A percentile compares a stretch with the other conserved stretches of the same genome.
Evolutionary conservation across 2,329 filamentous ascomycete genomes (phyloP).

Genomic region (Diaporthe ilicicola): DNA sequence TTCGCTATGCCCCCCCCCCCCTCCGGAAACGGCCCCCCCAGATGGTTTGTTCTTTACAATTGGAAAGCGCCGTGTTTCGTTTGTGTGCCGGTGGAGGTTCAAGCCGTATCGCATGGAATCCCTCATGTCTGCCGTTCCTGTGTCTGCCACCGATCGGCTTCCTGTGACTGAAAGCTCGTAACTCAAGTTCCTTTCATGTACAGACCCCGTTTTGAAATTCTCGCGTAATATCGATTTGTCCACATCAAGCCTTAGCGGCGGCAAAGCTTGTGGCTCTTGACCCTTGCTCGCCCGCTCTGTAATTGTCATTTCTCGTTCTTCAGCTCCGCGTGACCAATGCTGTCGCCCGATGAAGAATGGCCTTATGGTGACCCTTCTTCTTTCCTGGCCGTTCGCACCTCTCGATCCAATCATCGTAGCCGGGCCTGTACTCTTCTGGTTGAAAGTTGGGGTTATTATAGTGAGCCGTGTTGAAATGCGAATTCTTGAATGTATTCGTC

Average conservation of each 20-base stretch:
- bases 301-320: slow-evolving; percentile 25
- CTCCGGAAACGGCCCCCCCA: background rate
- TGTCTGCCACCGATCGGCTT: background rate
- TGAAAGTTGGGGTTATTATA: slow-evolving; percentile 72
- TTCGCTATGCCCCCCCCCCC: background rate
- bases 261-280: background rate
- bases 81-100: background rate
- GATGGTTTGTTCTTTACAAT: background rate
- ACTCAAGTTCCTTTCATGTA: background rate
- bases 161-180: background rate
- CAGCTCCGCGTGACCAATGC: background rate
- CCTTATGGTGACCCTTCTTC: slow-evolving; percentile 30
- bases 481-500: slow-evolving; percentile 71
- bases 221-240: background rate
- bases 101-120: background rate
- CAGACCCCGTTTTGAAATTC: background rate
- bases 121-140: background rate
- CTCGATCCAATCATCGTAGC: slow-evolving; percentile 43
- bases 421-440: slow-evolving; percentile 60
- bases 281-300: background rate
- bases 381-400: slow-evolving; percentile 17
- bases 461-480: slow-evolving; percentile 72
- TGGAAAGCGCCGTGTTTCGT: background rate
- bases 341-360: slow-evolving; percentile 17
- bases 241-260: background rate